Conservation (phyloP, 2,329 filamentous ascomycete species). For the Ascochyta lentis region DNA sequence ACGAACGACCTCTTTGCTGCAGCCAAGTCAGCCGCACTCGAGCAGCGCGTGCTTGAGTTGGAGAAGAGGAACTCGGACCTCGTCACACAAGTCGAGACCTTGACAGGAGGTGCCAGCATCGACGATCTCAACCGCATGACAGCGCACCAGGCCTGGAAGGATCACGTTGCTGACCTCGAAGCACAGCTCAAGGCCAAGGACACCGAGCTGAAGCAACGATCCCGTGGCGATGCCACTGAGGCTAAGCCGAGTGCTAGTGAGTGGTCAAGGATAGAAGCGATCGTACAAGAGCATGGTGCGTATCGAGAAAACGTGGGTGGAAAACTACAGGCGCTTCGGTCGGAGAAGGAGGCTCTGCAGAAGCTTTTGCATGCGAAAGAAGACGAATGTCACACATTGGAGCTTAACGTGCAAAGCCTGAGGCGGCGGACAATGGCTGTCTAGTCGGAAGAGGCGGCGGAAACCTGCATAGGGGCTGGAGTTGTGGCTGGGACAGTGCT, state of each 20-base stretch:
- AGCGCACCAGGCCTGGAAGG: constrained; percentile 47
- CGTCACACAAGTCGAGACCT: constrained; percentile 35
- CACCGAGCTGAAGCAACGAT: constrained; percentile 33
- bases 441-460: not conserved
- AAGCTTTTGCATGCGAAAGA: constrained; percentile 49
- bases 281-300: constrained; percentile 49
- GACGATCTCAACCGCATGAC: constrained; percentile 44
- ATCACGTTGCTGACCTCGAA: constrained; percentile 39
- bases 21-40: constrained; percentile 52
- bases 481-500: constrained; percentile 4
- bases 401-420: constrained; percentile 45
- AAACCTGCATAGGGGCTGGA: not conserved
- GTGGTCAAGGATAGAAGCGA: constrained; percentile 47
- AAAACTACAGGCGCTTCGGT: constrained; percentile 47
- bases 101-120: constrained; percentile 37
- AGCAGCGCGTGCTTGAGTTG: constrained; percentile 52
- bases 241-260: constrained; percentile 22
- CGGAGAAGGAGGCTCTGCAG: constrained; percentile 51
- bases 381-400: constrained; percentile 49
- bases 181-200: constrained; percentile 41
- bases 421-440: constrained; percentile 30
- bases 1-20: constrained; percentile 51
- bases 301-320: constrained; percentile 49
- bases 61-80: constrained; percentile 51
- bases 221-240: constrained; percentile 14